These are phyloP conservation scores for Pseudogymnoascus sp. DNA, from an alignment of 2,329 filamentous ascomycete species.

Conservation along the genomic window DNA sequence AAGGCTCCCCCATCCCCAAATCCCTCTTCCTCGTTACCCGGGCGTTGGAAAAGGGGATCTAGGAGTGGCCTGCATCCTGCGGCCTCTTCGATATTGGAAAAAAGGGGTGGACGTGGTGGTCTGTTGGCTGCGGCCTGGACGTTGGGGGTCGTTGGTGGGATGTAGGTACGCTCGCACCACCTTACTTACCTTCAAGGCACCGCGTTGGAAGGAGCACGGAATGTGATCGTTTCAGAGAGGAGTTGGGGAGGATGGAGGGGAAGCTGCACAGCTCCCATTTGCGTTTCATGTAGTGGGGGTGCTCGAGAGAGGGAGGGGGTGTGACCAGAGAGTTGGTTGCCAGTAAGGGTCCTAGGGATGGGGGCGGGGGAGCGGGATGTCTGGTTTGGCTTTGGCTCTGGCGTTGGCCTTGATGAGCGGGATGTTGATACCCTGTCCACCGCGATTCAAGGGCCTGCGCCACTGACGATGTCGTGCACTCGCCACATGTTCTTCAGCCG, in stretches of 20 bases:
- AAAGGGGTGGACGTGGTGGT: background rate
- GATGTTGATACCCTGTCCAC: background rate
- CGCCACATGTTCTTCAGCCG: background rate
- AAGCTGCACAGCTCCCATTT: background rate
- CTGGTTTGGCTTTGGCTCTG: background rate
- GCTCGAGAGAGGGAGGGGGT: background rate
- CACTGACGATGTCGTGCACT: background rate
- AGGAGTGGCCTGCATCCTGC: background rate
- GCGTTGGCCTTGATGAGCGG: background rate
- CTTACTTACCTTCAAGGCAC: background rate
- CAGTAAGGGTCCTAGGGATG: background rate
- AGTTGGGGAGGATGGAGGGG: background rate
- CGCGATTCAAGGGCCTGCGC: background rate
- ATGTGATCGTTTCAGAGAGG: background rate
- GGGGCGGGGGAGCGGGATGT: background rate
- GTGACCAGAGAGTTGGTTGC: background rate
- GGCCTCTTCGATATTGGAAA: background rate
- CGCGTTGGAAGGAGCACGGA: background rate
- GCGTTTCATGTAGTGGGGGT: background rate
- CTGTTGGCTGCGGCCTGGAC: background rate
- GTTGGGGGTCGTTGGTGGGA: background rate
- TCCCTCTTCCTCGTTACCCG: background rate
- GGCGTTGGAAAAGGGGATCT: background rate
- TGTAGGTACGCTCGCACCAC: background rate
- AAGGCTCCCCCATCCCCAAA: background rate